These are phyloP conservation scores for Calonectria leucothoes DNA, from an alignment of 2,329 filamentous ascomycete species.

Conservation along the genomic window DNA sequence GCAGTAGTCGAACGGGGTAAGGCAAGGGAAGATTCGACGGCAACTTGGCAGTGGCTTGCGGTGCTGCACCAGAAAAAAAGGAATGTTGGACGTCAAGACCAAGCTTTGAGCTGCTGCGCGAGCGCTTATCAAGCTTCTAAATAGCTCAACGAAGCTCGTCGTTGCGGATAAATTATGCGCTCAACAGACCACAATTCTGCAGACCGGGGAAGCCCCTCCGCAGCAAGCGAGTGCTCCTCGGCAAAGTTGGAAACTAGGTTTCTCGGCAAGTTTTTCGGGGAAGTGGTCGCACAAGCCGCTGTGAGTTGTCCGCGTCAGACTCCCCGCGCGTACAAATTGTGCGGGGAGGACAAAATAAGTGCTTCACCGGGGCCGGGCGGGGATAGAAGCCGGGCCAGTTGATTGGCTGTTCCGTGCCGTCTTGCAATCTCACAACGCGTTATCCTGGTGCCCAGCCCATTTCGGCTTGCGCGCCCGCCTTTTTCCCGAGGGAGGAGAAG, in stretches of 20 bases:
- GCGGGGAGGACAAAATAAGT: background rate
- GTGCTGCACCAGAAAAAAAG: no score
- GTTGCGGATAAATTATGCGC: no score
- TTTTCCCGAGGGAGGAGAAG: background rate
- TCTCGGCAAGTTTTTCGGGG: background rate
- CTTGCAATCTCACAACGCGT: background rate
- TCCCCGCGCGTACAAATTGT: background rate
- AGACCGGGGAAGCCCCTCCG: no score
- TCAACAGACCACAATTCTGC: no score
- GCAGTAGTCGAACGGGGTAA: no score
- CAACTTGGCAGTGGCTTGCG: no score
- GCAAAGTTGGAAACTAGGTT: background rate
- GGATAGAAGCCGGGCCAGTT: background rate
- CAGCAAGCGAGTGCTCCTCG: no score
- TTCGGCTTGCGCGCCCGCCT: background rate
- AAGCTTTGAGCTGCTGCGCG: no score
- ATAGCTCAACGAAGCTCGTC: no score
- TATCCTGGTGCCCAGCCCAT: background rate
- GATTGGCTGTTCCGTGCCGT: background rate
- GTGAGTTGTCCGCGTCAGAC: background rate
- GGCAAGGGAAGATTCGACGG: no score
- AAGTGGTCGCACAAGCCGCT: background rate
- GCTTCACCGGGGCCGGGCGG: background rate
- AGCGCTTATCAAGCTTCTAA: no score
- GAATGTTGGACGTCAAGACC: no score